phyloP scores from a whole-genome alignment of 2,329 filamentous ascomycete species.

The Colletotrichum orchidophilum region DNA sequence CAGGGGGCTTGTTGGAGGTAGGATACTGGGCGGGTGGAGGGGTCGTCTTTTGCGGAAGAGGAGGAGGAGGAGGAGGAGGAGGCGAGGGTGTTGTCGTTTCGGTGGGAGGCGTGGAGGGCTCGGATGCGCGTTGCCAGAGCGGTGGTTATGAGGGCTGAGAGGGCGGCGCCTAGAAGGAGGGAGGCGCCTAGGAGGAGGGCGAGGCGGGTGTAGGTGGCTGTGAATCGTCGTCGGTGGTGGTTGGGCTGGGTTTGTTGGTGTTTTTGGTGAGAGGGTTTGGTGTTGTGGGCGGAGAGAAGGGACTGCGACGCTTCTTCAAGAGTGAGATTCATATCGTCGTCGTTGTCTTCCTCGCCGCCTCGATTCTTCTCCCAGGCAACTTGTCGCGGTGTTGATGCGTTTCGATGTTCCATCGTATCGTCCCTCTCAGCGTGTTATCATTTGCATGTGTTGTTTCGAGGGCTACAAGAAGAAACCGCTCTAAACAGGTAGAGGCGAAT shows the following conservation, averaged over 20 bases:
- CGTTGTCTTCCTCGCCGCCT: neutral
- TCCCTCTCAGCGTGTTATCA: accelerated
- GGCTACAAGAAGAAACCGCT: accelerated
- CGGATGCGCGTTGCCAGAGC: neutral
- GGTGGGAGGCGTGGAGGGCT: neutral
- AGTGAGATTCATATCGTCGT: neutral
- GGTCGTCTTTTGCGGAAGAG: too few relatives aligned
- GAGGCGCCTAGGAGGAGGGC: neutral
- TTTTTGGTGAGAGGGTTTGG: neutral
- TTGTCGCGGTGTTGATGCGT: neutral
- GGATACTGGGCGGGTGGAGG: neutral
- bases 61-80: too few relatives aligned
- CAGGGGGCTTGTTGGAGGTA: slow-evolving; percentile 21
- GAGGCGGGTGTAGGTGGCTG: neutral
- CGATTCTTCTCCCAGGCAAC: neutral
- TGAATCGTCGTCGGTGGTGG: neutral
- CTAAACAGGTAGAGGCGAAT: neutral
- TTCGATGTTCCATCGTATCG: neutral
- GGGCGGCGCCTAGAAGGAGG: neutral
- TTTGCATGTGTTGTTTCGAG: neutral
- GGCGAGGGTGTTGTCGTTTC: slow-evolving; percentile 29
- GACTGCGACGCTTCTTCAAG: neutral
- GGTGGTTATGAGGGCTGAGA: neutral
- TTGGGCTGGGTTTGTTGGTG: neutral
- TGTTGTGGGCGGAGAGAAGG: neutral